Evolutionary conservation across 78 protist species (phyloP).

Genomic region (Emiliania huxleyi): DNA sequence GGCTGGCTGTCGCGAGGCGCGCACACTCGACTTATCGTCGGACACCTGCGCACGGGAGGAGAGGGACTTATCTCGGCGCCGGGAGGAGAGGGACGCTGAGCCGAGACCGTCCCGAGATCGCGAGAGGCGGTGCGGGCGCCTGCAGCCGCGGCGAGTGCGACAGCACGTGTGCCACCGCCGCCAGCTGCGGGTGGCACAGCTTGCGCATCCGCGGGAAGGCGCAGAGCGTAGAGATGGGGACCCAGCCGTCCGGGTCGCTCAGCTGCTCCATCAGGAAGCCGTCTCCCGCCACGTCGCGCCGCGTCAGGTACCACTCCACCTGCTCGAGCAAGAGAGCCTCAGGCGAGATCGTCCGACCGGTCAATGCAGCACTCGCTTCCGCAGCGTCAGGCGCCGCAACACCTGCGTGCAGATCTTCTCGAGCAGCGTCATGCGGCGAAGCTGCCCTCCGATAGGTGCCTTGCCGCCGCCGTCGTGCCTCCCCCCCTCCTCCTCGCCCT

Average conservation of each 20-base stretch:
- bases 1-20: too few relatives aligned
- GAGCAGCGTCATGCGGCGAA: conserved; percentile 1
- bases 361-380: too few relatives aligned
- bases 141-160: background rate
- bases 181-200: conserved; percentile 1
- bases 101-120: too few relatives aligned
- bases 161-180: conserved; percentile 23
- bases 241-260: background rate
- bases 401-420: conserved; percentile 8
- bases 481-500: too few relatives aligned
- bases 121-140: too few relatives aligned
- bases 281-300: background rate
- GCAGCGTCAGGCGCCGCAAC: background rate
- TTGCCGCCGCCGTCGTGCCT: background rate
- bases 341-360: too few relatives aligned
- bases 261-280: background rate
- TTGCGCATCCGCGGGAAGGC: conserved; percentile 2
- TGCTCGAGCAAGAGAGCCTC: background rate
- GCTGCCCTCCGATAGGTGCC: background rate
- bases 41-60: too few relatives aligned
- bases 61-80: too few relatives aligned
- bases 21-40: too few relatives aligned
- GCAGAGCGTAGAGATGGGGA: background rate
- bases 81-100: too few relatives aligned
- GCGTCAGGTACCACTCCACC: background rate